Evolutionary conservation across 164 flowering plant genomes (phyloP).

Genomic region (Warburgia ugandensis): DNA sequence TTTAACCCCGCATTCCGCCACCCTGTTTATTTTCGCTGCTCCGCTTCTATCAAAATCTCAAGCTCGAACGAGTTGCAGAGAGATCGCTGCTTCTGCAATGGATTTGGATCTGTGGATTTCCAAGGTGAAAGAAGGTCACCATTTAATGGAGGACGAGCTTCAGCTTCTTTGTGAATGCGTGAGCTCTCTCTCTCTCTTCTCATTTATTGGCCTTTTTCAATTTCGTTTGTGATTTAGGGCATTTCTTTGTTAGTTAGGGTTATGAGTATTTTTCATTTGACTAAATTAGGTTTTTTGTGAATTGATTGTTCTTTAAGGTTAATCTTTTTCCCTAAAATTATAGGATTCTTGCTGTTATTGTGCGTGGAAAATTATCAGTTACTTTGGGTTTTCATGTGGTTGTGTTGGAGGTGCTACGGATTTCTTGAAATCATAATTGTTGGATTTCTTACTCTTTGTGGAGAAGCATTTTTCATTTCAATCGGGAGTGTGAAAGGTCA

Average conservation of each 20-base stretch:
- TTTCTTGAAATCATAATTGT: too few species aligned
- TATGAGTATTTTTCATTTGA: neutral
- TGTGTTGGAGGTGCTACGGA: too few species aligned
- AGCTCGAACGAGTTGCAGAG: neutral
- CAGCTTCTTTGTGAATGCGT: slow-evolving; percentile 59
- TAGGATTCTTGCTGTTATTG: too few species aligned
- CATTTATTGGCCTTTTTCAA: neutral
- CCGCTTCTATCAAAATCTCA: too few species aligned
- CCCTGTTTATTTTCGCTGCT: slow-evolving; percentile 1
- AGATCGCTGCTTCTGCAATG: slow-evolving; percentile 17
- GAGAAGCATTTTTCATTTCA: too few species aligned
- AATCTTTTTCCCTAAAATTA: too few species aligned
- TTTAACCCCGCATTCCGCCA: neutral
- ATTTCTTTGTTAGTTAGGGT: neutral
- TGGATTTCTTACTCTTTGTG: too few species aligned
- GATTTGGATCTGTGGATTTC: slow-evolving; percentile 58
- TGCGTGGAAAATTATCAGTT: too few species aligned
- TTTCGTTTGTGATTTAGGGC: neutral
- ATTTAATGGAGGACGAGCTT: slow-evolving; percentile 51
- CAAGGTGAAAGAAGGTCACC: slow-evolving; percentile 55
- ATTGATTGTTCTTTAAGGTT: too few species aligned
- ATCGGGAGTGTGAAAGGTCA: too few species aligned
- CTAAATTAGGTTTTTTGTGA: too few species aligned
- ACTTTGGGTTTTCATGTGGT: too few species aligned
- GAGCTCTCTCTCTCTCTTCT: neutral